Evolutionary conservation across 1,139 yeast genomes (phyloP).

Genomic region (Spencermartinsiella ligniputridi): DNA sequence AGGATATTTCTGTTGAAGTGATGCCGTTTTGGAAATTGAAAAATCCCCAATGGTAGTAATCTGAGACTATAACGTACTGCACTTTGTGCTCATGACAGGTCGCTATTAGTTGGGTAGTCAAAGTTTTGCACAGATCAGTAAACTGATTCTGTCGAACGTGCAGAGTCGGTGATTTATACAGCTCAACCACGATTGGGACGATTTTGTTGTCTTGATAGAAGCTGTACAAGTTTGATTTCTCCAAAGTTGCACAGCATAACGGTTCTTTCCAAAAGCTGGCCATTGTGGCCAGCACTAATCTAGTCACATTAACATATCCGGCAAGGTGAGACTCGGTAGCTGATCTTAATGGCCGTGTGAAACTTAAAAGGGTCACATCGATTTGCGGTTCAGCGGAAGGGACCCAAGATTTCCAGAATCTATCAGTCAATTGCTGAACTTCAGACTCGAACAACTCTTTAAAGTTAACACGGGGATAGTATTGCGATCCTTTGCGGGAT

Average conservation of each 20-base stretch:
- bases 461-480: not conserved
- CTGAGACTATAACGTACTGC: conserved; percentile 16
- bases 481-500: not conserved
- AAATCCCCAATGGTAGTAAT: conserved; percentile 22
- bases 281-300: conserved; percentile 3
- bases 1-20: not conserved
- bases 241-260: not conserved
- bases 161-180: not conserved
- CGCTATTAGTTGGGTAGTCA: not conserved
- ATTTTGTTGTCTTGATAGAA: not conserved
- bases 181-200: conserved; percentile 1
- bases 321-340: conserved; percentile 7
- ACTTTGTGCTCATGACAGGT: not conserved
- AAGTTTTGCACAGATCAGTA: not conserved
- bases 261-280: not conserved
- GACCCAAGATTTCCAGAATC: not conserved
- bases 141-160: not conserved
- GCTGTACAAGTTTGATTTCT: conserved; percentile 1
- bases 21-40: conserved; percentile 7
- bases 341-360: not conserved
- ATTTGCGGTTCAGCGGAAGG: not conserved
- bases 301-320: conserved; percentile 7
- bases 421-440: not conserved
- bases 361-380: not conserved
- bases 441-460: not conserved